phyloP scores from a whole-genome alignment of 2,329 filamentous ascomycete species.

The Rutstroemia sp. region DNA sequence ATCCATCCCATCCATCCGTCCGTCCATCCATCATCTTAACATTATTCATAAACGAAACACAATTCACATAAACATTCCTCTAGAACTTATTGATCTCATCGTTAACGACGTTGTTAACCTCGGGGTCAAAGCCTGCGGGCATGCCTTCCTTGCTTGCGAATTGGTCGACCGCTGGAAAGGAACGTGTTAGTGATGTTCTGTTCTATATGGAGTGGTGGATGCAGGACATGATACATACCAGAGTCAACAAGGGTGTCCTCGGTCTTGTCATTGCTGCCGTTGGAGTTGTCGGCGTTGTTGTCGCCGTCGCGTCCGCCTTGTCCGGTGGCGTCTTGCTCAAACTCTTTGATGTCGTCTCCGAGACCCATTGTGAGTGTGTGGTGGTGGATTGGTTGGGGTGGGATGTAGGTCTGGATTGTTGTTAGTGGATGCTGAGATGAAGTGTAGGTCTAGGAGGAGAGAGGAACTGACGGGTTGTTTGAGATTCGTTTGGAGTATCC shows the following conservation, averaged over 20 bases:
- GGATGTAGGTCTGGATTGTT: neutral
- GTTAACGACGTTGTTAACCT: constrained; percentile 17
- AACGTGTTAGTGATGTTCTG: neutral
- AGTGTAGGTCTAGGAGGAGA: neutral
- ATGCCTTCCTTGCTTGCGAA: constrained; percentile 31
- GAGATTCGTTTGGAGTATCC: neutral
- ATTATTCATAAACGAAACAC: neutral
- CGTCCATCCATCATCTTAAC: no score
- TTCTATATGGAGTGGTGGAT: neutral
- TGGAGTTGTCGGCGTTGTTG: constrained; percentile 26
- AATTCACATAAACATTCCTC: neutral
- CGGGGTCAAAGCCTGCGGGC: constrained; percentile 27
- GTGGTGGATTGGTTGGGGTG: neutral
- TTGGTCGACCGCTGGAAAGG: constrained; percentile 26
- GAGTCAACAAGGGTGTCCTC: constrained; percentile 31
- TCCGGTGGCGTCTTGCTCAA: constrained; percentile 26
- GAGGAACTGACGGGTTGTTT: neutral
- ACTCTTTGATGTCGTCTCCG: constrained; percentile 26
- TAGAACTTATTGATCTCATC: constrained; percentile 3
- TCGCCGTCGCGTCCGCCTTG: constrained; percentile 30
- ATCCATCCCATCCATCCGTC: no score
- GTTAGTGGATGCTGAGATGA: neutral
- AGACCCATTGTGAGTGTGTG: constrained; percentile 21
- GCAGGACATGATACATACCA: constrained; percentile 16
- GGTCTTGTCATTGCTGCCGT: constrained; percentile 26